These are phyloP conservation scores for Scheffersomyces quercinus DNA, from an alignment of 1,139 yeast species.

Conservation along the genomic window DNA sequence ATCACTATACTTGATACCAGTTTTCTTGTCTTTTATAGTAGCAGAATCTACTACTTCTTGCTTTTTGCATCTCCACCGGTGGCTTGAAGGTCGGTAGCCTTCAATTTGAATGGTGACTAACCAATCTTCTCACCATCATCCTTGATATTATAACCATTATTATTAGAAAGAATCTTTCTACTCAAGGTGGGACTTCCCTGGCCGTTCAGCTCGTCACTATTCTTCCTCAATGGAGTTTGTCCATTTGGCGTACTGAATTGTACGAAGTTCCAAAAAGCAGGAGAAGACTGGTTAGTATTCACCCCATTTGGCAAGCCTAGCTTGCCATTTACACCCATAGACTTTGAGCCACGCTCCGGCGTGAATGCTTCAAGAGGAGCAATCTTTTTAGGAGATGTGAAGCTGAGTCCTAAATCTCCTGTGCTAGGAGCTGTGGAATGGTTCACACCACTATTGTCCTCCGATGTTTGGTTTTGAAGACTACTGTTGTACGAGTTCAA, in stretches of 20 bases:
- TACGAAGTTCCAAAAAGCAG: conserved; percentile 78
- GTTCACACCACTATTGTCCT: conserved; percentile 4
- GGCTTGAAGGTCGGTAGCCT: not conserved
- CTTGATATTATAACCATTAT: conserved; percentile 8
- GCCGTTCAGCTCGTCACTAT: conserved; percentile 38
- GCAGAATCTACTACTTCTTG: too few species aligned
- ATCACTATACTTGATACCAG: too few species aligned
- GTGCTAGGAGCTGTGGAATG: conserved; percentile 22
- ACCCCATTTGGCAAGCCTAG: conserved; percentile 20
- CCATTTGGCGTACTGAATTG: conserved; percentile 72
- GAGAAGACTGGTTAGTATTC: conserved; percentile 54
- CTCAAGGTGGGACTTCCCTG: conserved; percentile 44
- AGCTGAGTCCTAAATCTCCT: conserved; percentile 39
- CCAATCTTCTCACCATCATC: conserved; percentile 5
- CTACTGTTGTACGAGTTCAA: conserved; percentile 6
- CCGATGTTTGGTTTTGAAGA: conserved; percentile 11
- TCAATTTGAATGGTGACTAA: not conserved
- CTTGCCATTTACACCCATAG: conserved; percentile 14
- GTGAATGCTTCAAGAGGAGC: conserved; percentile 78
- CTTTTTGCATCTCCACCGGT: too few species aligned
- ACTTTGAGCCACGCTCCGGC: conserved; percentile 70
- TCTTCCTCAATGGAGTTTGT: conserved; percentile 44
- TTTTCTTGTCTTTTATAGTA: too few species aligned
- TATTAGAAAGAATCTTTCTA: conserved; percentile 20
- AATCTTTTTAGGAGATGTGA: conserved; percentile 55